Evolutionary conservation across 495 filamentous ascomycete genomes (phyloP).

Genomic region (Mytilinidion resinicola): DNA sequence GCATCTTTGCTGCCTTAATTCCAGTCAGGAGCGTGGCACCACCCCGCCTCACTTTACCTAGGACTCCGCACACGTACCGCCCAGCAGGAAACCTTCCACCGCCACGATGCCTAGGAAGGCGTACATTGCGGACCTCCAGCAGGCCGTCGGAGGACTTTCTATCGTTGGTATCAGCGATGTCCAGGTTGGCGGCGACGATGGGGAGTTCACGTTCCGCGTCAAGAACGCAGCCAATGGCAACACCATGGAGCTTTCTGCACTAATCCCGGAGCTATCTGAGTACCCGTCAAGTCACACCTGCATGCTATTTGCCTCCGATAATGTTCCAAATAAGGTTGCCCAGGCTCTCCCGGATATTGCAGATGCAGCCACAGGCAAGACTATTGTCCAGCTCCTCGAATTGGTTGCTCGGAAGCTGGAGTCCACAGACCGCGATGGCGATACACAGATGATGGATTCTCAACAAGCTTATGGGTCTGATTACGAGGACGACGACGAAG

Average conservation of each 20-base stretch:
- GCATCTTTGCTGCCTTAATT: too few species aligned
- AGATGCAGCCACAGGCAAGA: conserved; percentile 27
- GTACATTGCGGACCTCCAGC: conserved; percentile 48
- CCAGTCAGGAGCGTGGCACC: too few species aligned
- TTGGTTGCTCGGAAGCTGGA: conserved; percentile 32
- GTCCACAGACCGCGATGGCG: conserved; percentile 32
- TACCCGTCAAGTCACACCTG: conserved; percentile 60
- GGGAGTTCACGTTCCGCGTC: conserved; percentile 51
- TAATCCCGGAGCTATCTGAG: conserved; percentile 56
- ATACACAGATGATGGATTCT: conserved; percentile 34
- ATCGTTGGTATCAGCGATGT: conserved; percentile 44
- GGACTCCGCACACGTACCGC: too few species aligned
- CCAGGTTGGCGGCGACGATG: conserved; percentile 53
- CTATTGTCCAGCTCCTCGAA: conserved; percentile 33
- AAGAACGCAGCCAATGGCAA: conserved; percentile 15
- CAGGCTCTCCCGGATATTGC: conserved; percentile 42
- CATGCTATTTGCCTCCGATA: conserved; percentile 52
- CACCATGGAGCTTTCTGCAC: conserved; percentile 45
- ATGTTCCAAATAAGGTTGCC: conserved; percentile 42
- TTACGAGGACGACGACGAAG: conserved; percentile 29
- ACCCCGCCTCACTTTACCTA: too few species aligned
- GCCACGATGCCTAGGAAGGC: conserved; percentile 51
- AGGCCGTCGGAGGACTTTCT: conserved; percentile 31
- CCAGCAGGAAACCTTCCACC: neutral
- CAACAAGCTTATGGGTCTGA: conserved; percentile 22